Conservation (phyloP, 2,329 filamentous ascomycete genomes). For the Fusarium tricinctum region DNA sequence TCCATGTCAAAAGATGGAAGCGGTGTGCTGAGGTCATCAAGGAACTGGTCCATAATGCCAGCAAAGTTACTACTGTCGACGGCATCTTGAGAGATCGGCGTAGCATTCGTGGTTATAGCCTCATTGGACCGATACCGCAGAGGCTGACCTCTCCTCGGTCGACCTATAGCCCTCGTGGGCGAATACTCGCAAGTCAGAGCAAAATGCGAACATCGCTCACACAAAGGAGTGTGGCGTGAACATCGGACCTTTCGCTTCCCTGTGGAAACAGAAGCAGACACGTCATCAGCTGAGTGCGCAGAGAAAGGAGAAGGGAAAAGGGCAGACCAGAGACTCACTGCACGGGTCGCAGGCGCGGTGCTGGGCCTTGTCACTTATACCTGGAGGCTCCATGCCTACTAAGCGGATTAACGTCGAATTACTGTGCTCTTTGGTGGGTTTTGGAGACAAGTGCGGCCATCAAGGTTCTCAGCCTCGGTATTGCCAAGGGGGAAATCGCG, state of each 20-base stretch:
- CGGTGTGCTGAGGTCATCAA: conserved; percentile 2
- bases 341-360: conserved; percentile 39
- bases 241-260: conserved; percentile 38
- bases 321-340: conserved; percentile 9
- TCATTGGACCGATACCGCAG: not conserved
- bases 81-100: not conserved
- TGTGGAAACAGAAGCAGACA: not conserved
- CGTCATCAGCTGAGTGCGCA: conserved; percentile 15
- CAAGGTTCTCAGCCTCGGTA: conserved; percentile 29
- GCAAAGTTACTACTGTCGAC: conserved; percentile 3
- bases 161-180: conserved; percentile 29
- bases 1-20: conserved; percentile 5
- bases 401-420: conserved; percentile 5
- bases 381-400: conserved; percentile 26
- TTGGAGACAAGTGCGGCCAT: conserved; percentile 24
- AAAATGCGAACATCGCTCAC: conserved; percentile 40
- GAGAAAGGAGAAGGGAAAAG: not conserved
- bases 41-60: conserved; percentile 23
- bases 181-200: conserved; percentile 33
- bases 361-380: conserved; percentile 37
- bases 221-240: conserved; percentile 33
- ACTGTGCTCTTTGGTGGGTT: conserved; percentile 9
- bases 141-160: conserved; percentile 5
- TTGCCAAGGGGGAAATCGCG: conserved; percentile 4
- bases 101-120: no score